Conservation (phyloP, 495 filamentous ascomycete species). For the Clohesyomyces aquaticus region DNA sequence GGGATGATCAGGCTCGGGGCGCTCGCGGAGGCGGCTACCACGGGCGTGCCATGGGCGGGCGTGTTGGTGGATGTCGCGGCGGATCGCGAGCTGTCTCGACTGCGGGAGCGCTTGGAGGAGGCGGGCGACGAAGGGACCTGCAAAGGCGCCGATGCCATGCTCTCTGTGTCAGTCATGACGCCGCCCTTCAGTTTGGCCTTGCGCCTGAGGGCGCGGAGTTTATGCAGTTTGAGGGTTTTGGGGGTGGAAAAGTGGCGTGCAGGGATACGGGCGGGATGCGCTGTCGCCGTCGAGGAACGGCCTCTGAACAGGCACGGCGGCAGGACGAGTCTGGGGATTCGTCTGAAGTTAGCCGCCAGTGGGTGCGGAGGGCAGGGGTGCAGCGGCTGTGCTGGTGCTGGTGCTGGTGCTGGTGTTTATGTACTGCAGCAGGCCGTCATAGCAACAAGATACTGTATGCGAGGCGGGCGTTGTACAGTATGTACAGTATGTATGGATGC, state of each 20-base stretch:
- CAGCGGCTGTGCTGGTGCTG: no score
- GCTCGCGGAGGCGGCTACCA: slow-evolving; percentile 28
- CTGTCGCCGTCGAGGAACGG: no score
- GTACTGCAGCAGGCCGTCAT: neutral
- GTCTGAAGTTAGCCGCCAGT: no score
- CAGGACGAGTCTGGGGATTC: no score
- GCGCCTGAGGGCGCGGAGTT: slow-evolving; percentile 41
- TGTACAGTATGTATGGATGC: no score
- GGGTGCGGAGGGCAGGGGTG: no score
- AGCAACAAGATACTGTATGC: no score
- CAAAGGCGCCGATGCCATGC: slow-evolving; percentile 34
- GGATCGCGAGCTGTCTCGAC: slow-evolving; percentile 35
- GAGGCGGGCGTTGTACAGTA: no score
- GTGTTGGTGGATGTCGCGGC: slow-evolving; percentile 27
- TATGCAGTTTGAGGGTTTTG: slow-evolving; percentile 39
- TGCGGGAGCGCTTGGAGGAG: slow-evolving; percentile 42
- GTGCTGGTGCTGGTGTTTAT: neutral
- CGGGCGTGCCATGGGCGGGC: slow-evolving; percentile 23
- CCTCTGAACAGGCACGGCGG: no score
- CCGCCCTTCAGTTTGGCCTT: slow-evolving; percentile 39
- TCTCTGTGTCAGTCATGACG: slow-evolving; percentile 16
- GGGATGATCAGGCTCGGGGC: slow-evolving; percentile 35
- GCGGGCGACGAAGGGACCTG: slow-evolving; percentile 37
- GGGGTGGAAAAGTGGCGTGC: slow-evolving; percentile 2
- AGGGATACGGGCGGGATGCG: no score